Evolutionary conservation across 768 basidiomycete species (phyloP).

Genomic region (Lyophyllum shimeji): DNA sequence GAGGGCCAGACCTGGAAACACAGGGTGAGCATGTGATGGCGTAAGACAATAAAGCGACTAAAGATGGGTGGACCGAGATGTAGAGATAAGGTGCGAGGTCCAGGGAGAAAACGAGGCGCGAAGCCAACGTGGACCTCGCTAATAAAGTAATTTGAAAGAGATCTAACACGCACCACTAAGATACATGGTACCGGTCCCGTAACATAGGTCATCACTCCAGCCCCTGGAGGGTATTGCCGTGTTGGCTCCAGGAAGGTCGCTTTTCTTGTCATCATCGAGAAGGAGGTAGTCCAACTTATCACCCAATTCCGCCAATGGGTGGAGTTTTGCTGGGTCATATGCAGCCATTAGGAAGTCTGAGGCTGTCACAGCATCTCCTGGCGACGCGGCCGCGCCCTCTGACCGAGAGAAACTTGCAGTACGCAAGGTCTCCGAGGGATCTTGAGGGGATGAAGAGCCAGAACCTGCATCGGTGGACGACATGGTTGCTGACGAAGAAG

Average conservation of each 20-base stretch:
- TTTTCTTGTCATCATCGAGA: constrained; percentile 96
- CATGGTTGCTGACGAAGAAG: constrained; percentile 26
- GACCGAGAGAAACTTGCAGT: constrained; percentile 48
- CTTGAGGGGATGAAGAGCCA: constrained; percentile 43
- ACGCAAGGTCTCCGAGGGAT: constrained; percentile 44
- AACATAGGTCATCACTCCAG: constrained; percentile 99
- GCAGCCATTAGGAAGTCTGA: constrained; percentile 83
- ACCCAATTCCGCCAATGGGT: constrained; percentile 90
- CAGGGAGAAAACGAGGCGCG: constrained; percentile 49
- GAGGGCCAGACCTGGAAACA: constrained; percentile 78
- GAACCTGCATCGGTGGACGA: constrained; percentile 25
- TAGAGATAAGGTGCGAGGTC: constrained; percentile 67
- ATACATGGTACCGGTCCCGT: constrained; percentile 99
- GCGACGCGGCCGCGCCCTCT: constrained; percentile 33
- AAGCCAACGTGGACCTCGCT: constrained; percentile 45
- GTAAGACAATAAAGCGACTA: constrained; percentile 77
- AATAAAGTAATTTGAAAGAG: constrained; percentile 65
- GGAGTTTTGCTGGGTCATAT: constrained; percentile 90
- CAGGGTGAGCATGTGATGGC: constrained; percentile 74
- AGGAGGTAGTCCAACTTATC: constrained; percentile 94
- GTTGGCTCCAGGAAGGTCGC: constrained; percentile 81
- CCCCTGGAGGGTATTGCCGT: constrained; percentile 94
- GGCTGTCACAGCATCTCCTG: constrained; percentile 71
- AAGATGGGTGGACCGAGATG: constrained; percentile 55
- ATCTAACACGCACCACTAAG: constrained; percentile 79